These are phyloP conservation scores for Dendrothele bispora DNA, from an alignment of 768 basidiomycete genomes.

Conservation along the genomic window DNA sequence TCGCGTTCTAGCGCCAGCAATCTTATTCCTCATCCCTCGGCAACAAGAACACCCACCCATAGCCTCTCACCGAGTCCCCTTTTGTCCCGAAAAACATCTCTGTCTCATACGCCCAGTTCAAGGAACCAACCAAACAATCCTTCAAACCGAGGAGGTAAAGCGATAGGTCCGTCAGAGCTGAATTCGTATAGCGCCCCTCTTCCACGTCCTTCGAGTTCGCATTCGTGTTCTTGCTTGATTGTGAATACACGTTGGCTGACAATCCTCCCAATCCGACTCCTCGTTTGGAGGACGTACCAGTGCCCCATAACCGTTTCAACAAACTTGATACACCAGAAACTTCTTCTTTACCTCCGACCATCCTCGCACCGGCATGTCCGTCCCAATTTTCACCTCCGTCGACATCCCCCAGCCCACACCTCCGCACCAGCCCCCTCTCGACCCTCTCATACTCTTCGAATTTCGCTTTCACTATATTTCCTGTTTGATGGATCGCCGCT, in stretches of 20 bases:
- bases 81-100: constrained; percentile 59
- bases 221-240: neutral
- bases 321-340: constrained; percentile 42
- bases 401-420: too few species aligned
- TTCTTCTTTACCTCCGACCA: too few species aligned
- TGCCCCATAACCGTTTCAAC: constrained; percentile 8
- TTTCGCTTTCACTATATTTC: too few species aligned
- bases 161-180: neutral
- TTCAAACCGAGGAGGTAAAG: constrained; percentile 50
- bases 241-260: too few species aligned
- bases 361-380: too few species aligned
- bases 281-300: neutral
- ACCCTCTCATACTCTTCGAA: too few species aligned
- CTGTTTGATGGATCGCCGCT: too few species aligned
- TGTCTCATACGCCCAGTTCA: constrained; percentile 68
- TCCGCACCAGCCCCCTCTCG: too few species aligned
- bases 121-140: constrained; percentile 54
- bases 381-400: too few species aligned
- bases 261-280: neutral
- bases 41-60: constrained; percentile 61
- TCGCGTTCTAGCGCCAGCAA: too few species aligned
- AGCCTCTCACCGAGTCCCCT: constrained; percentile 55
- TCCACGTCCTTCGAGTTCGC: neutral
- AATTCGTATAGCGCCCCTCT: neutral
- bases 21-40: too few species aligned